Evolutionary conservation across 495 filamentous ascomycete genomes (phyloP).

Genomic region (Talaromyces stipitatus): DNA sequence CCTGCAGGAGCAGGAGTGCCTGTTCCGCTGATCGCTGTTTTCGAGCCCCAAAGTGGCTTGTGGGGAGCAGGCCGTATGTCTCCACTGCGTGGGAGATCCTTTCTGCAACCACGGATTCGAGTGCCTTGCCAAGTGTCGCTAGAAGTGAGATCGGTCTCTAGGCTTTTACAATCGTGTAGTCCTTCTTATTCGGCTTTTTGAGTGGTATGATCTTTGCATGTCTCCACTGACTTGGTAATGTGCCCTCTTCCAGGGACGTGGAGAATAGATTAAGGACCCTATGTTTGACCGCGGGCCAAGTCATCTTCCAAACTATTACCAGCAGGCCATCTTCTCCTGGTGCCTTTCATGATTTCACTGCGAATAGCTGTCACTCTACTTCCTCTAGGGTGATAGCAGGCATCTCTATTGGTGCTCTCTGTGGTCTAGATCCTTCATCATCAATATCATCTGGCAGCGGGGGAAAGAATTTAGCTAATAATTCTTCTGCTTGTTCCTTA

Average conservation of each 20-base stretch:
- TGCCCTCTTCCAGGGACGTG: conserved; percentile 9
- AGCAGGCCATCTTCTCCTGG: conserved; percentile 17
- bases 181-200: conserved; percentile 18
- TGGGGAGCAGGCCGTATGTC: conserved; percentile 11
- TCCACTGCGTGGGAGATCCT: conserved; percentile 20
- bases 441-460: conserved; percentile 8
- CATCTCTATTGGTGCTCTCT: conserved; percentile 15
- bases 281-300: conserved; percentile 19
- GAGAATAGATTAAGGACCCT: conserved; percentile 10
- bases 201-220: conserved; percentile 18
- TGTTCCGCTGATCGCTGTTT: conserved; percentile 10
- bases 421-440: conserved; percentile 8
- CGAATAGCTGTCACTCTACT: neutral
- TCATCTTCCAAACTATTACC: conserved; percentile 17
- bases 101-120: conserved; percentile 20
- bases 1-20: conserved; percentile 18
- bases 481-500: conserved; percentile 14
- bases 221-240: conserved; percentile 16
- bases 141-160: conserved; percentile 18
- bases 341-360: conserved; percentile 13
- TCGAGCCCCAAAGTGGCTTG: conserved; percentile 3
- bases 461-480: conserved; percentile 17
- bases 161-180: conserved; percentile 11
- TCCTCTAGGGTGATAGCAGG: conserved; percentile 6
- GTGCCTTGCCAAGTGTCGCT: conserved; percentile 17